Conservation (phyloP, 2,329 filamentous ascomycete genomes). For the Penicillium sp. region DNA sequence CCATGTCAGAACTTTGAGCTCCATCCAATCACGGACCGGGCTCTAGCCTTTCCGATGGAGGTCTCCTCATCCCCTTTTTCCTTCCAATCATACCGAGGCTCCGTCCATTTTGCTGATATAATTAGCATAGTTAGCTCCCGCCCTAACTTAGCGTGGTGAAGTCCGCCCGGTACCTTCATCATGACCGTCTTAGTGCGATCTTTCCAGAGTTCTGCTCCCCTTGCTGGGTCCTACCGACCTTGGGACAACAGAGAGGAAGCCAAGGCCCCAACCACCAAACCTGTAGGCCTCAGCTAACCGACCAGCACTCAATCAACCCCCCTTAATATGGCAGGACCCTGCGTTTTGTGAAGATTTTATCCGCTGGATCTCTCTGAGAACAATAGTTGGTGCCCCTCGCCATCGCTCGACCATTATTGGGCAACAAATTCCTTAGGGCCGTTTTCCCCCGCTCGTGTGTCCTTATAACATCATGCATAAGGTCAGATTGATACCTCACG, state of each 20-base stretch:
- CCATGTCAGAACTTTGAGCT: neutral
- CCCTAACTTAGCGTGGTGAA: conserved; percentile 11
- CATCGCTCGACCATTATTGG: conserved; percentile 2
- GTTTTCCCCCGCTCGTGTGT: conserved; percentile 7
- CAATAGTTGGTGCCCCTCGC: conserved; percentile 9
- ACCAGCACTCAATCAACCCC: neutral
- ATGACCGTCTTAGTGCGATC: neutral
- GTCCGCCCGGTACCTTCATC: neutral
- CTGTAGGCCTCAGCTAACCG: neutral
- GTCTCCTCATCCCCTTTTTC: neutral
- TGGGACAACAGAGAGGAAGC: conserved; percentile 2
- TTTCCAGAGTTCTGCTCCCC: neutral
- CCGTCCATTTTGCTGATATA: conserved; percentile 6
- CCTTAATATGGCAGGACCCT: conserved; percentile 9
- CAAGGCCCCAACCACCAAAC: neutral
- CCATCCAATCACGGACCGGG: conserved; percentile 7
- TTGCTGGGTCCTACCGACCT: neutral
- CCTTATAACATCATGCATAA: conserved; percentile 10
- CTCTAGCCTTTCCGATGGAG: neutral
- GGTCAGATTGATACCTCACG: conserved; percentile 4
- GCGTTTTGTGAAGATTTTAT: conserved; percentile 7
- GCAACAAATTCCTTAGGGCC: conserved; percentile 3
- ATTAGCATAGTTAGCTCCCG: conserved; percentile 11
- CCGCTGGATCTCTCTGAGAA: conserved; percentile 5
- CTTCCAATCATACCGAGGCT: conserved; percentile 1